Evolutionary conservation across 306 rosid genomes (phyloP), one percentile per base, ranked within the genome.

Genomic region (Inga oerstediana): DNA sequence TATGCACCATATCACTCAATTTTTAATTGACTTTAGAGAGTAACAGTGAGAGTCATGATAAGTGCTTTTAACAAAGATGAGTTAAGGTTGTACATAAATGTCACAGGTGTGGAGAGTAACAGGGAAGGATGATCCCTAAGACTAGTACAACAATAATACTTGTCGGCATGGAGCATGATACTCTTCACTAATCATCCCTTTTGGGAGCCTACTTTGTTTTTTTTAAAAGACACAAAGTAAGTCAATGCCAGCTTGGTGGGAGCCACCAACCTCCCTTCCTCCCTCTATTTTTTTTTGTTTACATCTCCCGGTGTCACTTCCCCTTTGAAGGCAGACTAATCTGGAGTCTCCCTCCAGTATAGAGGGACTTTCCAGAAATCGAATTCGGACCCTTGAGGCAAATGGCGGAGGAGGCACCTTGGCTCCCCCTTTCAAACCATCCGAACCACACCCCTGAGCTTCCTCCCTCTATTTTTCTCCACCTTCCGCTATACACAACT

Each of bases 191-290:
- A 20, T 56, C 4, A 20, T 56, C 64, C 1, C 64, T 56, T 39
- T 4, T 14, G 58, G 20, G 58, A 16, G 8, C 19, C 58, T 5
- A 2, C 61, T 19, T 2, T 54, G 10, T 19, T 7, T 54, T 54
- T 7, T 4, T 16, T 51, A 46, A 46, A 49, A 51, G 58, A 51
- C n/a, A 51, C 61, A 19, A 19, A 54, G n/a, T 5, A 20, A 20
- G 30, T 4, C 24, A 20, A 0, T 78, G 86, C 79, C 80, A 61
- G 61, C 80, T 37, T 32, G 86, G 59, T 15, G 78, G 85, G 82
- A 82, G 43, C 69, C 75, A 64, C 74, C 74, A 58, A 27, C 10
- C 16, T 54, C 61, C 61, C 8, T 4, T 3, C 30, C 64, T 49
- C 54, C 1, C 54, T 46, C 51, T 11, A 24, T 24, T 24, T 24